Conservation (phyloP, 805 yeast genomes). For the Starmerella vitae region DNA sequence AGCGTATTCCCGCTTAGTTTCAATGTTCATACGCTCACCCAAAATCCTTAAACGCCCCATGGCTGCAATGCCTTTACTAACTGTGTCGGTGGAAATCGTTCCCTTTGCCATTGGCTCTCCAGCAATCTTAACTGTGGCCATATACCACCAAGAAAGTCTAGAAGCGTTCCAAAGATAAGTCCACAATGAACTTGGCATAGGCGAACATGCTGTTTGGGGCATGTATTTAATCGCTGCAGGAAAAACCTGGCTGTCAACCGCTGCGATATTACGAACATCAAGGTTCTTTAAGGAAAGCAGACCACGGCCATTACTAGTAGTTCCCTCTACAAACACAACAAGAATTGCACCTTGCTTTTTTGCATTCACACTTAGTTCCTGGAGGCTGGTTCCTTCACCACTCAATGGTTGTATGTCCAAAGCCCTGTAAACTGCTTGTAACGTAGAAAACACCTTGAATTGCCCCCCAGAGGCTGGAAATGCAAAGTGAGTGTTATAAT, state of each 20-base stretch:
- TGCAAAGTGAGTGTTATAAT: conserved; percentile 23
- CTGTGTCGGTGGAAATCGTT: conserved; percentile 9
- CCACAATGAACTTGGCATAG: conserved; percentile 24
- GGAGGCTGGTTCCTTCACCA: conserved; percentile 10
- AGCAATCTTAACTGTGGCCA: conserved; percentile 22
- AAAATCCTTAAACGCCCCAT: conserved; percentile 39
- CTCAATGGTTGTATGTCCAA: conserved; percentile 3
- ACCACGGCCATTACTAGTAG: conserved; percentile 72
- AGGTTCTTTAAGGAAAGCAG: conserved; percentile 41
- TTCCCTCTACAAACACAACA: conserved; percentile 63
- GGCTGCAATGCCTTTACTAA: conserved; percentile 23
- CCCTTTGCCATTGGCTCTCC: conserved; percentile 22
- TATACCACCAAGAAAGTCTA: conserved; percentile 21
- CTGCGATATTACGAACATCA: conserved; percentile 18
- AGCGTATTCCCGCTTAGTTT: conserved; percentile 32
- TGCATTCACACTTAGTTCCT: conserved; percentile 18
- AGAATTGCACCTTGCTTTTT: conserved; percentile 33
- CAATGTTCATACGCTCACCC: conserved; percentile 33
- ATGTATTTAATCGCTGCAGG: conserved; percentile 26
- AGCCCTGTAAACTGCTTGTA: conserved; percentile 17
- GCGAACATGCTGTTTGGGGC: conserved; percentile 26
- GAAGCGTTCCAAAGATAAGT: conserved; percentile 23
- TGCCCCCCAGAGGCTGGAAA: conserved; percentile 32
- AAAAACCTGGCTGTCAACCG: conserved; percentile 13
- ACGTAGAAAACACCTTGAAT: conserved; percentile 14